phyloP scores from a whole-genome alignment of 805 yeast species.

The Zygosaccharomyces kombuchaensis region DNA sequence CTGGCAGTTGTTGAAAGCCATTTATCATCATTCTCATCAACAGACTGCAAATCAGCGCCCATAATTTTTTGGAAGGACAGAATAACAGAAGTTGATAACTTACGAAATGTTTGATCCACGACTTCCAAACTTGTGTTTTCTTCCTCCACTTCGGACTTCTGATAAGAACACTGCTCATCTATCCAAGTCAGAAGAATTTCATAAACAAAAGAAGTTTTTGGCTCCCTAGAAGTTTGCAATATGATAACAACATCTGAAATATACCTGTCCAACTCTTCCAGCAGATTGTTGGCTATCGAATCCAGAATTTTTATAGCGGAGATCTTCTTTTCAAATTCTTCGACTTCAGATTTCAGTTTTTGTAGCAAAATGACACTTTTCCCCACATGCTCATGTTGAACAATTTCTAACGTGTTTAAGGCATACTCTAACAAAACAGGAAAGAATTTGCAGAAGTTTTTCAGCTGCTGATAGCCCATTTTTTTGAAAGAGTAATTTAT shows the following conservation, averaged over 20 bases:
- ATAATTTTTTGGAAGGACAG: conserved; percentile 61
- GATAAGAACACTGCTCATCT: conserved; percentile 5
- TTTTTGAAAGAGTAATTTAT: conserved; percentile 16
- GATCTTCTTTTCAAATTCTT: conserved; percentile 13
- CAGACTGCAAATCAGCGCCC: conserved; percentile 33
- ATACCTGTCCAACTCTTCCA: conserved; percentile 28
- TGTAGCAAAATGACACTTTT: conserved; percentile 4
- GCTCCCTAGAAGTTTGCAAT: conserved; percentile 39
- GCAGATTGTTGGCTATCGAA: conserved; percentile 5
- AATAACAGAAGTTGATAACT: conserved; percentile 54
- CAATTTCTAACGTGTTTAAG: conserved; percentile 15
- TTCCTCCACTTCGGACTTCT: neutral
- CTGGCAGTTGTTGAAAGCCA: conserved; percentile 60
- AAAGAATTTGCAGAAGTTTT: conserved; percentile 29
- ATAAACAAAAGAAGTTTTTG: conserved; percentile 42
- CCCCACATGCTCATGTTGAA: neutral
- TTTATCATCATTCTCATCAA: conserved; percentile 52
- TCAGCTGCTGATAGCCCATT: conserved; percentile 11
- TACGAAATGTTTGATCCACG: conserved; percentile 46
- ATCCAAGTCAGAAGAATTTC: conserved; percentile 49
- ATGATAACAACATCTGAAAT: conserved; percentile 25
- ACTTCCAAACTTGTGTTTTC: conserved; percentile 28
- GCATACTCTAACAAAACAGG: conserved; percentile 37
- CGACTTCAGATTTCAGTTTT: conserved; percentile 13
- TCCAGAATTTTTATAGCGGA: conserved; percentile 18